Evolutionary conservation across 345 rosid species (phyloP).

Genomic region (Populus simonii): DNA sequence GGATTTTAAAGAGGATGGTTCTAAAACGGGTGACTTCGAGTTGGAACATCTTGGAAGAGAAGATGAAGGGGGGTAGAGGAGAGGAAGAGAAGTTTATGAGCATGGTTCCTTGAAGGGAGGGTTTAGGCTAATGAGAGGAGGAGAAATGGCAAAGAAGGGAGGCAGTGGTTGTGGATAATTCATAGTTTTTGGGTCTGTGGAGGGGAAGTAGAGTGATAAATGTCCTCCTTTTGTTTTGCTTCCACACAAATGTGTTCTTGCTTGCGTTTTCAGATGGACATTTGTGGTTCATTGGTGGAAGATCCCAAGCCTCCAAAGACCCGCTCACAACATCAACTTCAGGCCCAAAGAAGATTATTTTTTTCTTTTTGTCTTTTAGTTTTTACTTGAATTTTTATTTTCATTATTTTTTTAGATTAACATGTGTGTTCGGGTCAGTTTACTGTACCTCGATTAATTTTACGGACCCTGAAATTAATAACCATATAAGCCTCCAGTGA

Average conservation of each 20-base stretch:
- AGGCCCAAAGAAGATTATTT: too few species aligned
- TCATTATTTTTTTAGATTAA: too few species aligned
- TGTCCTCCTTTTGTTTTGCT: slow-evolving; percentile 21
- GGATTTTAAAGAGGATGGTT: slow-evolving; percentile 37
- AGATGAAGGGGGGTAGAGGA: slow-evolving; percentile 39
- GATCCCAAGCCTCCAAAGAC: neutral
- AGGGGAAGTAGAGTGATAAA: slow-evolving; percentile 35
- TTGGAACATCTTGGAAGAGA: slow-evolving; percentile 31
- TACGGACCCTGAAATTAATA: rapidly evolving
- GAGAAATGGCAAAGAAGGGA: slow-evolving; percentile 7
- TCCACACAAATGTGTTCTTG: neutral
- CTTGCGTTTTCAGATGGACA: neutral
- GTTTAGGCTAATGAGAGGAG: slow-evolving; percentile 12
- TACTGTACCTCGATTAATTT: rapidly evolving
- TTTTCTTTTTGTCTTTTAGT: too few species aligned
- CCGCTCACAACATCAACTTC: too few species aligned
- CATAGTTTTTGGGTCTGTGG: slow-evolving; percentile 49
- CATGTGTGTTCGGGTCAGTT: too few species aligned
- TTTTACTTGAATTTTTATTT: too few species aligned
- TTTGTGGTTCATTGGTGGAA: neutral
- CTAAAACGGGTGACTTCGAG: slow-evolving; percentile 39
- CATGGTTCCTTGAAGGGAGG: slow-evolving; percentile 46
- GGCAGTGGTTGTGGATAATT: slow-evolving; percentile 32
- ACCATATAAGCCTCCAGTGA: rapidly evolving
- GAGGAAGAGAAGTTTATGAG: slow-evolving; percentile 52